phyloP scores from a whole-genome alignment of 176 grass and related monocot genomes.

The Bothriochloa decipiens region DNA sequence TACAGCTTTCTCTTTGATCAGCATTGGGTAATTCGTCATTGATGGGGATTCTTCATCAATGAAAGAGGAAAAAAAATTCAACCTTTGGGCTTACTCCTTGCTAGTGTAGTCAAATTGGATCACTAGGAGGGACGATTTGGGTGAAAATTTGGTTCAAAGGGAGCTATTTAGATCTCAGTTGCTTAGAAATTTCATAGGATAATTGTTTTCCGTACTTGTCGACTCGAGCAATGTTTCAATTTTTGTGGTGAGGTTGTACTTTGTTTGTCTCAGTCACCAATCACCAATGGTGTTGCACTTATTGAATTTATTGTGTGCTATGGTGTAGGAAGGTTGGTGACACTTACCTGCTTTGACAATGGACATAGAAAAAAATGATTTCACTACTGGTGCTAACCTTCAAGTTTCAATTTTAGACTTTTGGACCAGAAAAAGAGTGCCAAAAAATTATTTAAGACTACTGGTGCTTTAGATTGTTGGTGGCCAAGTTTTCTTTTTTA shows the following conservation, averaged over 20 bases:
- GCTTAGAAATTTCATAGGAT: background rate
- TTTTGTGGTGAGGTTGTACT: constrained; percentile 10
- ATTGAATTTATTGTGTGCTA: constrained; percentile 9
- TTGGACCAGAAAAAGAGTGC: background rate
- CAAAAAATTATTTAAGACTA: background rate
- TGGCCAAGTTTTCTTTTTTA: background rate
- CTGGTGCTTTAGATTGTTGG: background rate
- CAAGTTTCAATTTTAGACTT: background rate
- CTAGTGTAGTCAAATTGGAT: background rate
- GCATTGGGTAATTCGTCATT: background rate
- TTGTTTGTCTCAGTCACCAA: background rate
- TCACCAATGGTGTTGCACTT: constrained; percentile 18
- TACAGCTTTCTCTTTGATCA: constrained; percentile 9
- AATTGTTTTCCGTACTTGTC: background rate
- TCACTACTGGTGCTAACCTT: background rate
- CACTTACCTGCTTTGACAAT: background rate
- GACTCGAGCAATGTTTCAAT: background rate
- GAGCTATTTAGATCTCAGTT: constrained; percentile 26
- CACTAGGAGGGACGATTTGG: background rate
- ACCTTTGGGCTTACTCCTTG: background rate
- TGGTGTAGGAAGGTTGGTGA: background rate
- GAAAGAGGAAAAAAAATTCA: background rate
- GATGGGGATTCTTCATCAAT: background rate
- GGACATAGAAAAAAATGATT: background rate
- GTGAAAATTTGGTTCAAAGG: background rate